Percentiles rank a stretch among this genome's conserved stretches.
Evolutionary conservation across 441 rosid genomes (phyloP).

Genomic region (Syzygium syzygioides): DNA sequence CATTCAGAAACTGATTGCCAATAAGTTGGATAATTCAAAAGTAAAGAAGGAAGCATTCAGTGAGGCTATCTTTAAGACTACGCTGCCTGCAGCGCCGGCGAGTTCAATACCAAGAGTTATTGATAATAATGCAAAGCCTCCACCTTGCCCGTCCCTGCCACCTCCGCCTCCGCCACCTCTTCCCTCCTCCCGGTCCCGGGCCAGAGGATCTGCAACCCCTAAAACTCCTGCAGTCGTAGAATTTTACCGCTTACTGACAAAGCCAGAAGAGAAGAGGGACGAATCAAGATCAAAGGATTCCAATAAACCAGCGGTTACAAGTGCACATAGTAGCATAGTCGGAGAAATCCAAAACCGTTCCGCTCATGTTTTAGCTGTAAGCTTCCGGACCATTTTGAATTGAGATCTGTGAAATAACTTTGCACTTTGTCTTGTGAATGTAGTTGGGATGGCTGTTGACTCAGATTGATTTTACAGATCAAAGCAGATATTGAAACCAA

Average conservation of each 20-base stretch:
- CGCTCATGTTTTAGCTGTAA: constrained; percentile 80
- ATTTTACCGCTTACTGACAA: constrained; percentile 36
- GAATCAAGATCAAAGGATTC: constrained; percentile 24
- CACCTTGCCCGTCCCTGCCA: constrained; percentile 18
- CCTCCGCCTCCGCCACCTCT: constrained; percentile 66
- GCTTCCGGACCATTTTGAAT: constrained; percentile 6
- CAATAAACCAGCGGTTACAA: constrained; percentile 28
- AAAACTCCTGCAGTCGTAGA: constrained; percentile 47
- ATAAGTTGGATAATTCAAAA: constrained; percentile 52
- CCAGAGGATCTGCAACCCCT: constrained; percentile 39
- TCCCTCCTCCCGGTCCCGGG: constrained; percentile 44
- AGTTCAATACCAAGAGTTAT: constrained; percentile 11
- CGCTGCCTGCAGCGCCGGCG: background rate
- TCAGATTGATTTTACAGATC: constrained; percentile 35
- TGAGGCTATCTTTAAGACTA: constrained; percentile 16
- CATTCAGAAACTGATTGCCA: constrained; percentile 61
- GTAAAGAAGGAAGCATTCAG: constrained; percentile 29
- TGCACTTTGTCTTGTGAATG: background rate
- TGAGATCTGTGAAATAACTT: background rate
- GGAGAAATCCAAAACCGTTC: constrained; percentile 96
- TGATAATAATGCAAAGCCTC: constrained; percentile 12
- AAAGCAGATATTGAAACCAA: constrained; percentile 82
- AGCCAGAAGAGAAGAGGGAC: constrained; percentile 46
- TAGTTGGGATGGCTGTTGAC: background rate
- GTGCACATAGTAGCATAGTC: constrained; percentile 73